A percentile compares a stretch with the other conserved stretches of the same genome.
phyloP scores from a whole-genome alignment of 2,329 filamentous ascomycete genomes.

The Penicillium sp. region DNA sequence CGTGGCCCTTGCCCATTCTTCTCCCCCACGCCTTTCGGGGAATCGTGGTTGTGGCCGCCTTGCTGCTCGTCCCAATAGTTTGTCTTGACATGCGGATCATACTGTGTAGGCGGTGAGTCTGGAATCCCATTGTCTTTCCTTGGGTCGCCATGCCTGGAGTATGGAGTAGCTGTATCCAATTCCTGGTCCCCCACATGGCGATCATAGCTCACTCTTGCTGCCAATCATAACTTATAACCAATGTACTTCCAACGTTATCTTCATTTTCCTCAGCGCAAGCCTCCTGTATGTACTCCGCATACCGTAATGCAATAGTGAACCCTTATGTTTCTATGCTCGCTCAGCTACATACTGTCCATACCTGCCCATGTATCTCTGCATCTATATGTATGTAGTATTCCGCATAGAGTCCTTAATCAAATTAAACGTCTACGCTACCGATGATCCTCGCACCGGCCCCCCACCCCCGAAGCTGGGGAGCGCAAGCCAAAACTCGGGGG shows the following conservation, averaged over 20 bases:
- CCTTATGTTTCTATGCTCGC: not conserved
- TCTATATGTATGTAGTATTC: conserved; percentile 1
- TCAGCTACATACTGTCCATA: not conserved
- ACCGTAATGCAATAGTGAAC: not conserved
- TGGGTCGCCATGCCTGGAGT: no score
- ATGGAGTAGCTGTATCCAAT: not conserved
- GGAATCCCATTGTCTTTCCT: no score
- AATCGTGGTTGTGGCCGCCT: conserved; percentile 6
- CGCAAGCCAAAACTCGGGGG: conserved; percentile 2
- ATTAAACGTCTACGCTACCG: not conserved
- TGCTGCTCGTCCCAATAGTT: conserved; percentile 9
- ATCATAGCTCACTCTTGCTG: not conserved
- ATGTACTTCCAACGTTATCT: not conserved
- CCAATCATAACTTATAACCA: not conserved
- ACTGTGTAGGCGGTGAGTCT: not conserved
- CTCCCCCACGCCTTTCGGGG: conserved; percentile 1
- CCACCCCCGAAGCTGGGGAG: conserved; percentile 8
- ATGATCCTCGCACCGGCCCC: conserved; percentile 5
- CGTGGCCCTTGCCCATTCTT: conserved; percentile 5
- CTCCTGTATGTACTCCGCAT: not conserved
- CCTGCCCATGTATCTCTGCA: not conserved
- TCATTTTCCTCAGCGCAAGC: not conserved
- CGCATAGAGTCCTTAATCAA: not conserved
- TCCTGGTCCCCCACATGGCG: not conserved
- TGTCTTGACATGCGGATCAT: conserved; percentile 6